Base-by-base conservation (phyloP, 1,284 basidiomycete genomes). In the Ganoderma leucocontextum region DNA sequence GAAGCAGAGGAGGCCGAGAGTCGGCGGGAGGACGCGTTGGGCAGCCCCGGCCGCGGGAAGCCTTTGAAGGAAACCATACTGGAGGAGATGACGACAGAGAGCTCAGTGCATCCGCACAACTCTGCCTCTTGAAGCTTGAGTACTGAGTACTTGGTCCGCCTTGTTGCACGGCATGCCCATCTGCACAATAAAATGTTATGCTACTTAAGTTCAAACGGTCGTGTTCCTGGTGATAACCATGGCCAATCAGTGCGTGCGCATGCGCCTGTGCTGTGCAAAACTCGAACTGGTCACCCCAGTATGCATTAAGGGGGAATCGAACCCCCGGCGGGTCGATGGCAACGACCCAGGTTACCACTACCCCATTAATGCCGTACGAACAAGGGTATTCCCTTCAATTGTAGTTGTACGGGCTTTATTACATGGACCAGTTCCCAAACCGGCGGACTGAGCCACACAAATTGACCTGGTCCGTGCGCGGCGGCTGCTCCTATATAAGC, bases 251-350 rank as follows among this genome's bases (percentile, higher is more conserved):
- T n/a, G n/a, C n/a, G n/a, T n/a, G n/a, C n/a, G n/a, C n/a, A n/a
- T n/a, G n/a, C n/a, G n/a, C n/a, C n/a, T n/a, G n/a, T n/a, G n/a
- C n/a, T n/a, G n/a, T n/a, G n/a, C n/a, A n/a, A n/a, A n/a, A n/a
- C n/a, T n/a, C n/a, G n/a, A n/a, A n/a, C n/a, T n/a, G n/a, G n/a
- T n/a, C n/a, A n/a, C n/a, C n/a, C n/a, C n/a, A n/a, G n/a, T n/a
- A 29, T 75, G 74, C 75, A 76, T 76, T 74, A 74, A 76, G 72
- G 71, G 87, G 86, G 87, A 89, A 89, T 90, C 86, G 87, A 90
- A 89, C 89, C 84, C 87, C 86, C 86, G 86, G 88, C 87, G 87
- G 87, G 87, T 88, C 78, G 77, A 82, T 76, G 74, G 74, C 74
- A 76, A 76, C 75, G 74, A 76, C 74, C 75, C 75, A 76, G 73